These are phyloP conservation scores for Lipomyces sp. DNA, from an alignment of 805 yeast species.

Conservation along the genomic window DNA sequence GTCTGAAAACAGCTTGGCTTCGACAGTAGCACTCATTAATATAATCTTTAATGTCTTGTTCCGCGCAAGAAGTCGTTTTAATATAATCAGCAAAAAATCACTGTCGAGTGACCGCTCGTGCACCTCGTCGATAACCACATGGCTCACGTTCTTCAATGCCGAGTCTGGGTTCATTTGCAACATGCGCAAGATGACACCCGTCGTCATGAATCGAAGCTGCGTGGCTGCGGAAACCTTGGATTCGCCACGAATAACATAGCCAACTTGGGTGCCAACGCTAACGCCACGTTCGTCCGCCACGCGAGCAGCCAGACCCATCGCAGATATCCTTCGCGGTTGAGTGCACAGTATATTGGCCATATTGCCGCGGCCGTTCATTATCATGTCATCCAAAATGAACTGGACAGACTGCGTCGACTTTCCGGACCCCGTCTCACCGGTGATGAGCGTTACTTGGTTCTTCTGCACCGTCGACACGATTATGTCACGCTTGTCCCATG, in stretches of 20 bases:
- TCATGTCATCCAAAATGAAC: slow-evolving; percentile 69
- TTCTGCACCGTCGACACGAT: slow-evolving; percentile 55
- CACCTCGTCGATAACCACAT: slow-evolving; percentile 89
- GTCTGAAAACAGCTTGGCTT: slow-evolving; percentile 58
- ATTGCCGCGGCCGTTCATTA: slow-evolving; percentile 41
- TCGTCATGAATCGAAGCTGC: slow-evolving; percentile 81
- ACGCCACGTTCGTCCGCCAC: slow-evolving; percentile 77
- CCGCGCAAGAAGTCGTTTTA: slow-evolving; percentile 56
- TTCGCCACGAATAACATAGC: slow-evolving; percentile 89
- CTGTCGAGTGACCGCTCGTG: slow-evolving; percentile 92
- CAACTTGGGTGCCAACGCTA: slow-evolving; percentile 70
- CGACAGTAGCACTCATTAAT: slow-evolving; percentile 78
- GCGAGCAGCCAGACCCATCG: slow-evolving; percentile 91
- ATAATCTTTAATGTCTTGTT: slow-evolving; percentile 46
- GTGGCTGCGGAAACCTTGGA: slow-evolving; percentile 61
- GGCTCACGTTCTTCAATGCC: slow-evolving; percentile 48
- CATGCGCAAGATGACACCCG: slow-evolving; percentile 87
- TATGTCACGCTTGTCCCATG: slow-evolving; percentile 65
- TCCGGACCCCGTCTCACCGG: slow-evolving; percentile 98
- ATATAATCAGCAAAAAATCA: slow-evolving; percentile 74
- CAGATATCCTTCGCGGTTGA: slow-evolving; percentile 93
- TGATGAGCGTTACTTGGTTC: slow-evolving; percentile 68
- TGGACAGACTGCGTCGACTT: slow-evolving; percentile 94
- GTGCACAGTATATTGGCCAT: slow-evolving; percentile 73
- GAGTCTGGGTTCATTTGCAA: slow-evolving; percentile 52